A percentile compares a stretch with the other conserved stretches of the same genome.
These are phyloP conservation scores for Albizia julibrissin DNA, from an alignment of 306 rosid genomes.

Conservation along the genomic window DNA sequence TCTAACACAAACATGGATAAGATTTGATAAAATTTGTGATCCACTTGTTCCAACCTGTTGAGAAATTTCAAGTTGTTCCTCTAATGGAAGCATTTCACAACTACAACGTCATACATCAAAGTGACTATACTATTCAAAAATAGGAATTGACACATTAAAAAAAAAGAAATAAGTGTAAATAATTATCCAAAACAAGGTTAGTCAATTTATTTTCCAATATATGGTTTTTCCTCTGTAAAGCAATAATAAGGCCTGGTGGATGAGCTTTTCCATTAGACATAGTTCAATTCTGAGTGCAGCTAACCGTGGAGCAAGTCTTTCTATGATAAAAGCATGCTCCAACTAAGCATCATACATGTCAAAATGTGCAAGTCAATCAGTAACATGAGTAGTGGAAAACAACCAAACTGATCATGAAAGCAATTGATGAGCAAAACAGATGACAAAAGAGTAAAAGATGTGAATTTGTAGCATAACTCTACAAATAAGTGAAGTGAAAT, in stretches of 20 bases:
- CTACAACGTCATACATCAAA: slow-evolving; percentile 46
- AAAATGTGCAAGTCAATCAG: slow-evolving; percentile 59
- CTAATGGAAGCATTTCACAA: slow-evolving; percentile 97
- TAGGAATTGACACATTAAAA: slow-evolving; percentile 10
- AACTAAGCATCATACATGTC: slow-evolving; percentile 76
- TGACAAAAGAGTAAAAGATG: background rate
- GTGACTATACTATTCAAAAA: slow-evolving; percentile 16
- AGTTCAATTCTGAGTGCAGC: slow-evolving; percentile 94
- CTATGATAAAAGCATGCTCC: slow-evolving; percentile 69
- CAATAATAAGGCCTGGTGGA: no score
- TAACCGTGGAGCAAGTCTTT: slow-evolving; percentile 81
- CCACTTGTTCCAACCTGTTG: slow-evolving; percentile 94
- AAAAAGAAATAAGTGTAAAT: background rate
- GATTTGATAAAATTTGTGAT: slow-evolving; percentile 77
- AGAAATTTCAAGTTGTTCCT: no score
- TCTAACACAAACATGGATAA: slow-evolving; percentile 74
- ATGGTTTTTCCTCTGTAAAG: background rate
- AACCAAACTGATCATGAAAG: background rate
- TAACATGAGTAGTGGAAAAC: slow-evolving; percentile 2
- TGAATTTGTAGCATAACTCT: background rate
- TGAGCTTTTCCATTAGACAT: no score
- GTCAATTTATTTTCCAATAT: background rate
- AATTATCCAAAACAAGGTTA: no score
- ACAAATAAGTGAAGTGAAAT: no score
- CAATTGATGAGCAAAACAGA: background rate